These are phyloP conservation scores for Citrus medica DNA, from an alignment of 345 rosid species.

Conservation along the genomic window DNA sequence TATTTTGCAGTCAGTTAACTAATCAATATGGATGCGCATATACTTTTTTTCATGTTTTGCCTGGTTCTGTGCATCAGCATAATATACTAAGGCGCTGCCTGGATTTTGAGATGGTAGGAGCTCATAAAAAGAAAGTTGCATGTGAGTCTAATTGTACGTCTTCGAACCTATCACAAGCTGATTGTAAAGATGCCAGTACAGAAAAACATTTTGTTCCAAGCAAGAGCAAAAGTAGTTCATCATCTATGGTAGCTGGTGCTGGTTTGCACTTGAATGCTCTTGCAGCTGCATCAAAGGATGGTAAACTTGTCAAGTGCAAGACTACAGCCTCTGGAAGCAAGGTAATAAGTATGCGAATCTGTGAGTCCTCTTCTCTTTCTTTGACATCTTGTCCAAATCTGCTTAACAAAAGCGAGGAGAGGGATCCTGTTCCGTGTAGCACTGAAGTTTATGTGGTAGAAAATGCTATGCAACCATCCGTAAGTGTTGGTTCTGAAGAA, in stretches of 20 bases:
- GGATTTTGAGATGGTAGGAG: constrained; percentile 47
- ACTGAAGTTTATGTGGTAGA: constrained; percentile 20
- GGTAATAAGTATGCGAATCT: constrained; percentile 17
- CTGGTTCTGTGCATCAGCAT: constrained; percentile 37
- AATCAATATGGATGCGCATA: neutral
- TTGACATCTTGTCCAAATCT: constrained; percentile 8
- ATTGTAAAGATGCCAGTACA: constrained; percentile 14
- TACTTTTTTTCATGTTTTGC: neutral
- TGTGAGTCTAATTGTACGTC: constrained; percentile 26
- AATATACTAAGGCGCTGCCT: constrained; percentile 57
- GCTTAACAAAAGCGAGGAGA: constrained; percentile 20
- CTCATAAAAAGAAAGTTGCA: constrained; percentile 33
- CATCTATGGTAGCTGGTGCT: constrained; percentile 25
- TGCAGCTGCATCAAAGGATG: constrained; percentile 26
- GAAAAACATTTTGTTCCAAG: constrained; percentile 20
- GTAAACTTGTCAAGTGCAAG: constrained; percentile 20
- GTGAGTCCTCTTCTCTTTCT: constrained; percentile 18
- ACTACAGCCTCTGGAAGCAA: constrained; percentile 29
- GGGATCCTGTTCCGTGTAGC: constrained; percentile 30
- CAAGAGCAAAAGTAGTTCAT: constrained; percentile 11
- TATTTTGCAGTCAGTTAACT: neutral
- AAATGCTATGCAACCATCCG: constrained; percentile 26
- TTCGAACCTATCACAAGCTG: constrained; percentile 19
- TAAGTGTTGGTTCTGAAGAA: constrained; percentile 26
- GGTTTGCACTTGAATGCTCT: constrained; percentile 67